phyloP scores from a whole-genome alignment of 2,329 filamentous ascomycete genomes.

The Paramyrothecium sp. region DNA sequence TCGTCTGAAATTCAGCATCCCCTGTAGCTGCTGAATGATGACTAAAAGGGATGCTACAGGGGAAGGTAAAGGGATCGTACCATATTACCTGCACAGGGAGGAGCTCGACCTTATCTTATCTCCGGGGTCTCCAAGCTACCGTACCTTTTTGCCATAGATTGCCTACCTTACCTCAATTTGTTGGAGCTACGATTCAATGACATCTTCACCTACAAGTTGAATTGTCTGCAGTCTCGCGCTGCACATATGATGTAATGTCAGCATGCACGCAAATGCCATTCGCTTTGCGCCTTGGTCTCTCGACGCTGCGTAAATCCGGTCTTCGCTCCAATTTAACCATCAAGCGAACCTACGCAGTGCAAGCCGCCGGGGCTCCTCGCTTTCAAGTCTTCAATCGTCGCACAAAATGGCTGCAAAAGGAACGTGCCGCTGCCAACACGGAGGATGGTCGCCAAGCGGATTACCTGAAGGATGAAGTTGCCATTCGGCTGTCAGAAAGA shows the following conservation, averaged over 20 bases:
- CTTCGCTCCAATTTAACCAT: background rate
- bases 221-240: conserved; percentile 10
- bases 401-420: conserved; percentile 88
- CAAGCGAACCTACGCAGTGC: conserved; percentile 68
- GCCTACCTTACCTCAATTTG: too few relatives aligned
- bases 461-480: conserved; percentile 92
- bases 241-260: conserved; percentile 26
- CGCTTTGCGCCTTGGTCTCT: conserved; percentile 22
- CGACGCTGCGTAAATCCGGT: conserved; percentile 15
- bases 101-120: too few relatives aligned
- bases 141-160: too few relatives aligned
- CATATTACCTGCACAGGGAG: too few relatives aligned
- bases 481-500: conserved; percentile 77
- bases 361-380: conserved; percentile 72
- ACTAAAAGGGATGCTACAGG: too few relatives aligned
- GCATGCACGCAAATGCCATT: conserved; percentile 21
- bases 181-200: background rate
- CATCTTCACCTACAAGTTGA: conserved; percentile 4
- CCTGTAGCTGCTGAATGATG: too few relatives aligned
- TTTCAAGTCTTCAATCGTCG: conserved; percentile 89
- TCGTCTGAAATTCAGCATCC: too few relatives aligned
- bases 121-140: too few relatives aligned
- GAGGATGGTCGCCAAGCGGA: conserved; percentile 78
- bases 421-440: conserved; percentile 72
- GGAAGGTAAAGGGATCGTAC: too few relatives aligned